Evolutionary conservation across 208 protist genomes (phyloP), one percentile per base, ranked within the genome.

Genomic region (Trypanosoma melophagium): DNA sequence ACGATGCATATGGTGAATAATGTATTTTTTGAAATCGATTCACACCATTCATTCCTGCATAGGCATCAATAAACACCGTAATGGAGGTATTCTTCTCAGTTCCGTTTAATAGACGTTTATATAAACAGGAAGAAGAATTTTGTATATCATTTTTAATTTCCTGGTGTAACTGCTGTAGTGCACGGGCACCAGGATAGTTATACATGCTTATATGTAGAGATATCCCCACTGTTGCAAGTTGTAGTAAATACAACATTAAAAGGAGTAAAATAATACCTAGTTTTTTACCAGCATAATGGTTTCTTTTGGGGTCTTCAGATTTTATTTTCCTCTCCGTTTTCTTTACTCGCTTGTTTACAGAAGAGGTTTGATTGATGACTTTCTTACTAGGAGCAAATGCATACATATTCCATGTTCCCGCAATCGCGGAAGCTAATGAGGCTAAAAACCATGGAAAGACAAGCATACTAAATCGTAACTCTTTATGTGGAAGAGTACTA

Each of bases 391-490:
- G 28, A 35, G 1, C 28, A 35, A 35, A 16, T 44, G 12, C 40
- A 16, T 45, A 25, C 31, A 12, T 35, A 35, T 60, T 60, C 47
- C 49, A 71, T 22, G 53, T 35, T 5, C 10, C 7, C 19, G 74
- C 9, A 21, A 91, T n/a, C 10, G 75, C 79, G 1, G 73, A 38
- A 10, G 93, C 80, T 3, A 87, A 64, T 0, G 77, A 60, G 5
- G 80, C 68, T 41, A 95, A 87, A n/a, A 97, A 73, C 45, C 92
- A 77, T 19, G 96, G 94, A 10, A 98, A 67, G 0, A 71, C 85
- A 54, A 94, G 85, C 42, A 98, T 79, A n/a, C 98, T 81, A 66
- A 98, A 98, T 47, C 96, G 80, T n/a, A 98, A 60, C 74, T 98
- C 94, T 78, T 98, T 97, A 81, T 97, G 94, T 17, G 93, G 93